phyloP scores from a whole-genome alignment of 139 green algal species.

The Micractinium sp. region DNA sequence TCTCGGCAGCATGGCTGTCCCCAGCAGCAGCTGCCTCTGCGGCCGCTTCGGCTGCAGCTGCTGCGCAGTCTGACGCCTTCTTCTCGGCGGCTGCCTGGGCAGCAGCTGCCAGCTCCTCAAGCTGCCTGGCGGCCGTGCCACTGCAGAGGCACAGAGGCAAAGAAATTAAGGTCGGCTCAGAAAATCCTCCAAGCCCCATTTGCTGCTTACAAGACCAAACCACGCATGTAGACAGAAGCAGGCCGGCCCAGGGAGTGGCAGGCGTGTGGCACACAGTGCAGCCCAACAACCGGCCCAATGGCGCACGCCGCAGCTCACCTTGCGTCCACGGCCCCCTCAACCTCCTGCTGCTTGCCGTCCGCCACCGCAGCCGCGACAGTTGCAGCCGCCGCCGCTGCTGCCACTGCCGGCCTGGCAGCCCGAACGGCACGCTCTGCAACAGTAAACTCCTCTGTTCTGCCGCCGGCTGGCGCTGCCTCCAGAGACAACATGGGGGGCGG shows the following conservation, averaged over 20 bases:
- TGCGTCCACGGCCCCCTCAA: neutral
- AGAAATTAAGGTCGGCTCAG: too few relatives aligned
- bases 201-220: too few relatives aligned
- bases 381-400: neutral
- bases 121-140: neutral
- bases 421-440: neutral
- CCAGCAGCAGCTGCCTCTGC: neutral
- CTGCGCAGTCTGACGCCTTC: neutral
- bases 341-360: neutral
- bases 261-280: too few relatives aligned
- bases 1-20: neutral
- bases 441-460: conserved; percentile 7
- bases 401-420: neutral
- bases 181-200: too few relatives aligned
- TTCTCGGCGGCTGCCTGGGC: neutral
- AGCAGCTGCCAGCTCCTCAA: neutral
- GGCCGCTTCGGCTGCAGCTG: neutral
- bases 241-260: too few relatives aligned
- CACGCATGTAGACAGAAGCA: too few relatives aligned
- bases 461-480: neutral
- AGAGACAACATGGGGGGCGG: neutral
- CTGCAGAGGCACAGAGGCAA: neutral
- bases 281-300: too few relatives aligned
- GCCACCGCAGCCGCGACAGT: neutral
- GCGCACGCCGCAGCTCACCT: too few relatives aligned